Base-by-base conservation (phyloP, 257 asterid genomes). In the Solanum infundibuliforme region DNA sequence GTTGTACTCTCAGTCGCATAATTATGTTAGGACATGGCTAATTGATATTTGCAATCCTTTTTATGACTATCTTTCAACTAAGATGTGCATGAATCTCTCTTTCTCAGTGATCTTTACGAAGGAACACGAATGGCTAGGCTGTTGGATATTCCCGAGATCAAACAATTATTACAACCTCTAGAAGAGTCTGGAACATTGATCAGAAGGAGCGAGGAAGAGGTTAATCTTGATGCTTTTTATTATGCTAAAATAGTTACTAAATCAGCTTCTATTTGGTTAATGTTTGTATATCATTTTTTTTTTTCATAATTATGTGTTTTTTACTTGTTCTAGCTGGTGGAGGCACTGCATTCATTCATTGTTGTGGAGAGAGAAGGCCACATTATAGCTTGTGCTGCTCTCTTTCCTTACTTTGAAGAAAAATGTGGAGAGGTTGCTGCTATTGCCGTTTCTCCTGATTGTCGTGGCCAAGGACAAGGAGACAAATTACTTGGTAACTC, bases 381-480 rank as follows among this genome's bases (percentile, higher is more conserved):
- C 36, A 79, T 97, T 65, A 96, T 94, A 88, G 99, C 98, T 29
- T 94, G 98, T 87, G 93, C 98, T 27, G 99, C 98, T 89, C 93
- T 97, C 52, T 93, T 95, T 91, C 95, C 99, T 66, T 94, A 90
- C 93, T 90, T 87, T 48, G 91, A 92, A 71, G 99, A 94, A 10
- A 96, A 94, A 86, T 95, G 99, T 86, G 99, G 98, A 87, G 99
- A 97, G 93, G 95, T 97, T 85, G 99, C 99, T 90, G 98, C 98
- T 84, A 96, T 96, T 88, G 98, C 98, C 66, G 99, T 97, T 90
- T 96, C 99, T 88, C 98, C 98, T 52, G 99, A 97, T 74, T 97
- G 99, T 69, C 99, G 99, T 43, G 99, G 99, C 62, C 96, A 97
- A 90, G 99, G 99, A 83, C 99, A 94, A 87, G 99, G 99, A 87